Evolutionary conservation across 768 basidiomycete species (phyloP), one percentile per base, ranked within the genome.

Genomic region (Amanita pallidorosea): DNA sequence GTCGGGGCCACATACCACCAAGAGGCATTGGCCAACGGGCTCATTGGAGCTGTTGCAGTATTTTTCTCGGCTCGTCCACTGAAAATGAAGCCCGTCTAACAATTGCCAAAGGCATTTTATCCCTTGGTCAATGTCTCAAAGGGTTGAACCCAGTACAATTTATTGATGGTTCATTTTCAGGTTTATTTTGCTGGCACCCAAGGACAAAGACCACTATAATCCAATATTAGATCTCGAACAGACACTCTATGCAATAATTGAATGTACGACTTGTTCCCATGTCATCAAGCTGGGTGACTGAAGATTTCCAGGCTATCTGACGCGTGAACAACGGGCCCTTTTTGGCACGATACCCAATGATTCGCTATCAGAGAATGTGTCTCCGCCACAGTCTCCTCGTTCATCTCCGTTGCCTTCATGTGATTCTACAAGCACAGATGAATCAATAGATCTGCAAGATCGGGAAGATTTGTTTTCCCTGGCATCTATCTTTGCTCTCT

Each of bases 141-240:
- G 18, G 20, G n/a, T 29, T 41, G 17, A n/a, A 31, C 18, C n/a
- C 17, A 15, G 29, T 34, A 7, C 17, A 20, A 23, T 4, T 42
- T 47, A 34, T 31, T 53, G 37, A 53, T 18, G 17, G 18, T 15
- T 13, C 9, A 22, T 22, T 47, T 54, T 11, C 51, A 89, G 87
- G 62, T 91, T 81, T 67, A 75, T 86, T 54, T 73, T 91, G 53
- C 74, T 91, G 47, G 80, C 75, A 40, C 89, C 89, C 27, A 87
- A 81, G 59, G 88, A 92, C 70, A 80, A 80, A 57, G 88, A 92
- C 57, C 86, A 90, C 56, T 92, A 90, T 65, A 85, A 87, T 61
- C 89, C 89, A 12, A 83, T 92, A 51, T 75, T 83, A 72, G 85
- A 85, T 60, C 69, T 92, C 31, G 84, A 88, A 67, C 72, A 74